These are phyloP conservation scores for Albophoma yamanashiensis DNA, from an alignment of 2,329 filamentous ascomycete genomes.

Conservation along the genomic window DNA sequence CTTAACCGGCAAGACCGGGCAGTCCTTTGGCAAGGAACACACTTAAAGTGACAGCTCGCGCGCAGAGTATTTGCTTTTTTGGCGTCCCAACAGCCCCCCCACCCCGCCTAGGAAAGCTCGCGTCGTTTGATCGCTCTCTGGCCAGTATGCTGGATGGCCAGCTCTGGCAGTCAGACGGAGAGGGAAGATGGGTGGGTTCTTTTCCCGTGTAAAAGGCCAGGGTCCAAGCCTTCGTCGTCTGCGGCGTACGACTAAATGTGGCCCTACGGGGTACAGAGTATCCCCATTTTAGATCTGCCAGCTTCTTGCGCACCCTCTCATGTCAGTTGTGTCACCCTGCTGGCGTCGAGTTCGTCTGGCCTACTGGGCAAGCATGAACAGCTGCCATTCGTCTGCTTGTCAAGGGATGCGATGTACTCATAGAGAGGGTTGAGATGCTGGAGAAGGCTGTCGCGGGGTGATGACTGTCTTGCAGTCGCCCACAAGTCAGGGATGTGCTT, in stretches of 20 bases:
- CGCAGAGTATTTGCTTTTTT: constrained; percentile 8
- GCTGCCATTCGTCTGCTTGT: neutral
- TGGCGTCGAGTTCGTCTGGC: neutral
- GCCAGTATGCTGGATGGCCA: neutral
- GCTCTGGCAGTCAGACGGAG: neutral
- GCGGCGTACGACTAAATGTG: neutral
- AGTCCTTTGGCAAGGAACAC: neutral
- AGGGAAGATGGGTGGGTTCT: neutral
- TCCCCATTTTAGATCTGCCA: neutral
- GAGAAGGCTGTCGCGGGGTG: neutral
- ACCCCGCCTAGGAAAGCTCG: constrained; percentile 1
- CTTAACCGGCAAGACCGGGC: neutral
- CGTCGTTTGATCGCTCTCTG: constrained; percentile 2
- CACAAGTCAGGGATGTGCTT: neutral
- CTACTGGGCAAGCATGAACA: neutral
- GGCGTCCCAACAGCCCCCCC: neutral
- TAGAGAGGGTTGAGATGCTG: neutral
- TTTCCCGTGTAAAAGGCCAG: neutral
- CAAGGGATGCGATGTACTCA: neutral
- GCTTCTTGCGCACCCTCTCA: neutral
- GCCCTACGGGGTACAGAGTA: neutral
- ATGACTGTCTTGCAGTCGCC: neutral
- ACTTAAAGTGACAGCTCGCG: constrained; percentile 14
- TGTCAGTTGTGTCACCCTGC: neutral
- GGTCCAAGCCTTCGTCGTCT: neutral